Evolutionary conservation across 2,329 filamentous ascomycete species (phyloP), one percentile per base, ranked within the genome.

Genomic region (Penicillium nordicum): DNA sequence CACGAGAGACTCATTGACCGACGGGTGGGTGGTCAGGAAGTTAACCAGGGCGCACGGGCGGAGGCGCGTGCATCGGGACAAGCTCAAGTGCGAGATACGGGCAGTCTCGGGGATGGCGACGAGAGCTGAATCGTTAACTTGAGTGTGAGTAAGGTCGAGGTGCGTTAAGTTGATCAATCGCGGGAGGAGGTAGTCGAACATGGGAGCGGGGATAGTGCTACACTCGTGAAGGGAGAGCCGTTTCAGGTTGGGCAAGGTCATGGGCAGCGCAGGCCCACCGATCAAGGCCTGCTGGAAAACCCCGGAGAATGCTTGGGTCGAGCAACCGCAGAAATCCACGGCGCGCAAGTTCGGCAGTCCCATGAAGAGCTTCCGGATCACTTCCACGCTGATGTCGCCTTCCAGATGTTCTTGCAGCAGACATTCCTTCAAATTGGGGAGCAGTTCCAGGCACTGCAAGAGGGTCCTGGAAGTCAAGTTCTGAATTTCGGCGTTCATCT

Each of bases 401-500:
- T 92, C 89, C 50, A 94, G 79, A 64, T 93, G 88, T 74, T 94
- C 90, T 75, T 92, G 89, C 18, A 86, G 84, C 48, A 93, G 78
- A 68, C 92, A 90, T 74, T 93, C 90, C 67, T 87, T 85, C 32
- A 94, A 78, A 66, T 88, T 85, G 2, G 89, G 88, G 5, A 88
- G 86, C 58, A 92, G 77, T 61, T 88, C 78, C 51, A 94, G 78
- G 70, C 88, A 92, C 71, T 86, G 80, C 50, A 88, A 76, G 46
- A 94, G 79, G 5, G 89, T 93, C 68, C 84, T 83, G 14, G 87
- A 80, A 21, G 89, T 93, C 66, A 94, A 74, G 74, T 92, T 92
- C 68, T 84, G 85, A 55, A 89, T 89, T 72, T 88, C 83, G 23
- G 83, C 82, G 57, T 90, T 87, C 81, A 91, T 88, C 71, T 86